These are phyloP conservation scores for Penicillium sp. DNA, from an alignment of 2,329 filamentous ascomycete genomes.

Conservation along the genomic window DNA sequence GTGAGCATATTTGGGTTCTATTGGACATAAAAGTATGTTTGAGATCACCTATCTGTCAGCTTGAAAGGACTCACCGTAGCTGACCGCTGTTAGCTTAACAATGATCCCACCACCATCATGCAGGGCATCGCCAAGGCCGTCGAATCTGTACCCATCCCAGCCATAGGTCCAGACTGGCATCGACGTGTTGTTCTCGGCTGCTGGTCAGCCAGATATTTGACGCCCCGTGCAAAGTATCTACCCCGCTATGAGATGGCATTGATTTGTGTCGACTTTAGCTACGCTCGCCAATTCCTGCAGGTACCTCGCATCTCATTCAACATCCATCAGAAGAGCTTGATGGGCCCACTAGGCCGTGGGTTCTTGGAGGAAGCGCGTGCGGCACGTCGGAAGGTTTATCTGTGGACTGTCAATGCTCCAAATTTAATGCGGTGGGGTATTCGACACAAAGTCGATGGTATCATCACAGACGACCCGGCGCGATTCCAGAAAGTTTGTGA, in stretches of 20 bases:
- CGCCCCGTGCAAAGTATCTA: constrained; percentile 59
- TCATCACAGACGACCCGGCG: constrained; percentile 78
- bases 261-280: constrained; percentile 48
- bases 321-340: constrained; percentile 67
- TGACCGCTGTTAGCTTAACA: constrained; percentile 23
- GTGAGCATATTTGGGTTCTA: constrained; percentile 73
- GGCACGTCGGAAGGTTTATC: constrained; percentile 62
- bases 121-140: constrained; percentile 66
- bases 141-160: constrained; percentile 47
- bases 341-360: constrained; percentile 64
- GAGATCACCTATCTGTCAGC: no score
- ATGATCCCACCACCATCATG: constrained; percentile 66
- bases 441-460: constrained; percentile 66
- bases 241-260: constrained; percentile 39
- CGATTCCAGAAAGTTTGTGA: constrained; percentile 13
- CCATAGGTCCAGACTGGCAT: constrained; percentile 59
- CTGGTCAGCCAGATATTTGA: constrained; percentile 75
- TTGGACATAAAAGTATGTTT: constrained; percentile 78
- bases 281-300: constrained; percentile 69
- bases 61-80: neutral
- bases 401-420: constrained; percentile 85
- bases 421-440: constrained; percentile 82
- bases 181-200: constrained; percentile 75
- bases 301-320: constrained; percentile 72
- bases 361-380: constrained; percentile 65